phyloP scores from a whole-genome alignment of 2,329 filamentous ascomycete genomes.

The Metarhizium guizhouense region DNA sequence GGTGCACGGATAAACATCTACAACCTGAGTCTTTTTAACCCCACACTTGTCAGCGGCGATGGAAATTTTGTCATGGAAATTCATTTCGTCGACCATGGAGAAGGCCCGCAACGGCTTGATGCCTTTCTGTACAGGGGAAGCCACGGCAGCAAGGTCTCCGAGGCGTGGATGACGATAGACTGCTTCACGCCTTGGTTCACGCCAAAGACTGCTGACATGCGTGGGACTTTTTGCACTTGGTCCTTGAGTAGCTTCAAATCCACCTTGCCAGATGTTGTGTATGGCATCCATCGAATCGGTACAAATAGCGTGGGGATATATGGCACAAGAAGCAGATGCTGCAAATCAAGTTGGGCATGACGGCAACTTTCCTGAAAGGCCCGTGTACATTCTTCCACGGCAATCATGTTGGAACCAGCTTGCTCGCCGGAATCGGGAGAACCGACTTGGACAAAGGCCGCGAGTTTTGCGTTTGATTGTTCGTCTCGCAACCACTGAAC shows the following conservation, averaged over 20 bases:
- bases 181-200: too few relatives aligned
- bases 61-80: not conserved
- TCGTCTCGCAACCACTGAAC: too few relatives aligned
- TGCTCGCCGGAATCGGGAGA: too few relatives aligned
- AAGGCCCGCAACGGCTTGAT: not conserved
- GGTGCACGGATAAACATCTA: not conserved
- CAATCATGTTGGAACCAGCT: too few relatives aligned
- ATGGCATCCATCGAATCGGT: not conserved
- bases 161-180: constrained; percentile 10
- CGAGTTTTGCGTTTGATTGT: too few relatives aligned
- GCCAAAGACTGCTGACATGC: too few relatives aligned
- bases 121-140: not conserved
- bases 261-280: not conserved
- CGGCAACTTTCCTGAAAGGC: too few relatives aligned
- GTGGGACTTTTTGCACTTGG: constrained; percentile 20
- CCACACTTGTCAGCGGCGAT: not conserved
- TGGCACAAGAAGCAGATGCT: not conserved
- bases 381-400: too few relatives aligned
- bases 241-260: constrained; percentile 26
- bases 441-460: too few relatives aligned
- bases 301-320: not conserved
- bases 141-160: not conserved
- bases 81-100: not conserved
- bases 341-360: not conserved
- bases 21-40: not conserved